phyloP scores from a whole-genome alignment of 1,284 basidiomycete species.

The Tilletia setariae region DNA sequence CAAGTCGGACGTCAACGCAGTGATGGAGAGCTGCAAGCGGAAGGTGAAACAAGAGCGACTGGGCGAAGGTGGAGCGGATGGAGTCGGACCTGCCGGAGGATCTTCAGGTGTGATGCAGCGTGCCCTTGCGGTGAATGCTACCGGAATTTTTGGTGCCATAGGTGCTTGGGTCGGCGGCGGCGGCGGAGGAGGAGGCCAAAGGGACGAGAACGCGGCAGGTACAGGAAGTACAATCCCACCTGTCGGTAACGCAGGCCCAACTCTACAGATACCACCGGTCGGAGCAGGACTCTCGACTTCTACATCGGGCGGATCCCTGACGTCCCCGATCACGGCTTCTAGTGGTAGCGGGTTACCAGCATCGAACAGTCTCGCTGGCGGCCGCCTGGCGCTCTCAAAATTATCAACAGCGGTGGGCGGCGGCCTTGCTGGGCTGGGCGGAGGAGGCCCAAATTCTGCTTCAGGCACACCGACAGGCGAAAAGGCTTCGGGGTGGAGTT shows the following conservation, averaged over 20 bases:
- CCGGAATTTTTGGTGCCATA: not conserved
- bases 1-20: conserved; percentile 75
- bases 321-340: not conserved
- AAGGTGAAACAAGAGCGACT: conserved; percentile 65
- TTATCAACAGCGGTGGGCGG: not conserved
- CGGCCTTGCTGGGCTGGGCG: not conserved
- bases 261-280: not conserved
- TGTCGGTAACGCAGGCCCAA: not conserved
- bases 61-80: conserved; percentile 41
- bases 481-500: not conserved
- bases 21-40: conserved; percentile 89
- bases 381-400: not conserved
- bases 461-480: not conserved
- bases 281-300: not conserved
- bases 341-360: not conserved
- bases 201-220: not conserved
- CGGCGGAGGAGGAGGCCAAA: not conserved
- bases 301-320: not conserved
- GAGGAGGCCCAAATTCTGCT: not conserved
- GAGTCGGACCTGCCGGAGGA: conserved; percentile 12
- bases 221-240: conserved; percentile 1
- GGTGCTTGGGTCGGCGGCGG: conserved; percentile 1
- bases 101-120: conserved; percentile 13
- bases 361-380: not conserved
- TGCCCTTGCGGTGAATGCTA: not conserved